Evolutionary conservation across 2,329 filamentous ascomycete genomes (phyloP).

Genomic region (Monosporascus sp.): DNA sequence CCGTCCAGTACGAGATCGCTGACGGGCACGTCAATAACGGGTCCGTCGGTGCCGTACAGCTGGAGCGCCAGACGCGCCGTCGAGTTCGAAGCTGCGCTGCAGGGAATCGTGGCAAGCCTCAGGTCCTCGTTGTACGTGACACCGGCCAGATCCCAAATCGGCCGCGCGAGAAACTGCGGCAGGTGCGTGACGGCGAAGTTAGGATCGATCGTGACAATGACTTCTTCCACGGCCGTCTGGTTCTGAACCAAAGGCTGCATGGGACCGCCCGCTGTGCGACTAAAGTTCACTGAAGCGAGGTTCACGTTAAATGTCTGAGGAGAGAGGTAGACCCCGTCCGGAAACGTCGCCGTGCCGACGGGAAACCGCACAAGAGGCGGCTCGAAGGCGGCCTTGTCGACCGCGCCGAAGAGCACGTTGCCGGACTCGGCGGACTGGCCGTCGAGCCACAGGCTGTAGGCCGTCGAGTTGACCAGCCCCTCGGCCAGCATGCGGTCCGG

Average conservation of each 20-base stretch:
- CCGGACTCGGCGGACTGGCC: constrained; percentile 20
- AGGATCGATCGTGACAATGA: constrained; percentile 5
- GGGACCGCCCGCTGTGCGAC: background rate
- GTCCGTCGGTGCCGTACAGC: constrained; percentile 22
- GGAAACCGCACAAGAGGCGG: constrained; percentile 17
- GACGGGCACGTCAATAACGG: constrained; percentile 18
- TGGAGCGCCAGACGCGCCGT: constrained; percentile 19
- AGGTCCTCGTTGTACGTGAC: constrained; percentile 14
- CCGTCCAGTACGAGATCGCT: constrained; percentile 24
- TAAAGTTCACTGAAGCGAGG: constrained; percentile 4
- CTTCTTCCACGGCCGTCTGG: constrained; percentile 2
- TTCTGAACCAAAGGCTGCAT: constrained; percentile 5
- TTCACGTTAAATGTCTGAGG: background rate
- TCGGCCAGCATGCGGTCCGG: constrained; percentile 21
- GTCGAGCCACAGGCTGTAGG: constrained; percentile 30
- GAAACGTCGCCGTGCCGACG: background rate
- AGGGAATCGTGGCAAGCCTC: constrained; percentile 17
- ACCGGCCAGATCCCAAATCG: constrained; percentile 23
- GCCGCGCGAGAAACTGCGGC: constrained; percentile 17
- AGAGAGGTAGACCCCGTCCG: no score
- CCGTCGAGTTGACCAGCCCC: constrained; percentile 21
- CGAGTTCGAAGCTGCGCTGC: constrained; percentile 14
- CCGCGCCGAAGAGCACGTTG: constrained; percentile 25
- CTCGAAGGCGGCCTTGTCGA: constrained; percentile 24
- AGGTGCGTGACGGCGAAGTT: constrained; percentile 3